These are phyloP conservation scores for Microbotryum lychnidis-dioicae DNA, from an alignment of 1,284 basidiomycete genomes.

Conservation along the genomic window DNA sequence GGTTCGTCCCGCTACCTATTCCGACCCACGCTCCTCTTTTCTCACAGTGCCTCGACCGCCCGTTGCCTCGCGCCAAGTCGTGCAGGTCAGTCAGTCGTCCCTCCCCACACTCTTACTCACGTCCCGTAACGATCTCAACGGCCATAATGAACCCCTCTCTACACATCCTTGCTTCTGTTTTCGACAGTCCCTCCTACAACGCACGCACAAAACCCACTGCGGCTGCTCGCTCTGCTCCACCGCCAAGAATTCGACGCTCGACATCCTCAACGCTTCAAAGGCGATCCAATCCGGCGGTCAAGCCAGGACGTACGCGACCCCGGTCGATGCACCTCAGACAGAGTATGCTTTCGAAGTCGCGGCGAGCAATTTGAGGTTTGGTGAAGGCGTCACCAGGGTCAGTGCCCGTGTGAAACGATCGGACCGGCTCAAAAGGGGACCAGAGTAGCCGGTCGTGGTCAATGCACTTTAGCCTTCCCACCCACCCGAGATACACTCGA, in stretches of 20 bases:
- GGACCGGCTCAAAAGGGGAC: background rate
- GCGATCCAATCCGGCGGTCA: conserved; percentile 23
- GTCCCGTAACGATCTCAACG: no score
- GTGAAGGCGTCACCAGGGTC: conserved; percentile 67
- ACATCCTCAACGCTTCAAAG: conserved; percentile 24
- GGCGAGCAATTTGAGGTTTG: conserved; percentile 58
- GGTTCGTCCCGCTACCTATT: no score
- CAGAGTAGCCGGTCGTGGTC: background rate
- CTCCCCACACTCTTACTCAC: no score
- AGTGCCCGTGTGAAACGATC: background rate
- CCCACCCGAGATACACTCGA: no score
- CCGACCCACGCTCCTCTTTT: background rate
- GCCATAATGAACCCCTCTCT: no score
- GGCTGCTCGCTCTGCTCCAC: conserved; percentile 27
- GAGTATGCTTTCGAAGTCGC: conserved; percentile 98
- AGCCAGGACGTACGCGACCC: conserved; percentile 54
- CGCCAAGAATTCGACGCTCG: conserved; percentile 2
- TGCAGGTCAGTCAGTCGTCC: background rate
- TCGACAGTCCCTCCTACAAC: background rate
- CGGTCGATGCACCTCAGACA: conserved; percentile 58
- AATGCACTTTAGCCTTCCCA: no score
- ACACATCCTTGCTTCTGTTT: no score
- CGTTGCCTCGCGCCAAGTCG: conserved; percentile 3
- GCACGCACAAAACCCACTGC: conserved; percentile 23
- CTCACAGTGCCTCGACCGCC: background rate